Evolutionary conservation across 2,329 filamentous ascomycete species (phyloP).

Genomic region (Beauveria asiatica): DNA sequence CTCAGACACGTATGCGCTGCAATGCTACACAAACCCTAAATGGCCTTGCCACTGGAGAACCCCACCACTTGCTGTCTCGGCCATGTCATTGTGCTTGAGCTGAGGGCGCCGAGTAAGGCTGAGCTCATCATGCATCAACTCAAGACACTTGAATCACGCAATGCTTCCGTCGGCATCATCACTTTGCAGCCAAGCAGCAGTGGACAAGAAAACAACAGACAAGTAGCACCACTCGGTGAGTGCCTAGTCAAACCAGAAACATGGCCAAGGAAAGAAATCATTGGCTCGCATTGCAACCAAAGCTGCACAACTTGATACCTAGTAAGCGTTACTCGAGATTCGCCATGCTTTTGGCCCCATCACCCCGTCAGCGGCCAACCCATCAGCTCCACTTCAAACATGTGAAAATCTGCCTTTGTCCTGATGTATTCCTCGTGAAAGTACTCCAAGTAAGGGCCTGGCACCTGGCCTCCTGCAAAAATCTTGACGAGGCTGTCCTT

Average conservation of each 20-base stretch:
- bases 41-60: too few species aligned
- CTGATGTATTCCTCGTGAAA: conserved; percentile 28
- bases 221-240: background rate
- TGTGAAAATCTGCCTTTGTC: conserved; percentile 26
- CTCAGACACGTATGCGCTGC: too few species aligned
- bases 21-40: too few species aligned
- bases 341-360: background rate
- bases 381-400: conserved; percentile 29
- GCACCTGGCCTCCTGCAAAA: conserved; percentile 29
- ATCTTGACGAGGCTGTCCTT: conserved; percentile 32
- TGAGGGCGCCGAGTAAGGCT: background rate
- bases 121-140: background rate
- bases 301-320: background rate
- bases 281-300: background rate
- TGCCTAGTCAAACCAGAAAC: background rate
- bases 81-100: too few species aligned
- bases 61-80: too few species aligned
- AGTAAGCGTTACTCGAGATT: background rate
- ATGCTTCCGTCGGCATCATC: background rate
- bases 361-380: background rate
- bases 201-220: background rate
- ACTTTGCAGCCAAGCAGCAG: background rate
- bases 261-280: background rate
- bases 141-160: background rate
- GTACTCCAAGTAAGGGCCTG: conserved; percentile 26